Evolutionary conservation across 371 early-diverging fungal genomes (phyloP), one percentile per base, ranked within the genome.

Genomic region (Mortierella sp.): DNA sequence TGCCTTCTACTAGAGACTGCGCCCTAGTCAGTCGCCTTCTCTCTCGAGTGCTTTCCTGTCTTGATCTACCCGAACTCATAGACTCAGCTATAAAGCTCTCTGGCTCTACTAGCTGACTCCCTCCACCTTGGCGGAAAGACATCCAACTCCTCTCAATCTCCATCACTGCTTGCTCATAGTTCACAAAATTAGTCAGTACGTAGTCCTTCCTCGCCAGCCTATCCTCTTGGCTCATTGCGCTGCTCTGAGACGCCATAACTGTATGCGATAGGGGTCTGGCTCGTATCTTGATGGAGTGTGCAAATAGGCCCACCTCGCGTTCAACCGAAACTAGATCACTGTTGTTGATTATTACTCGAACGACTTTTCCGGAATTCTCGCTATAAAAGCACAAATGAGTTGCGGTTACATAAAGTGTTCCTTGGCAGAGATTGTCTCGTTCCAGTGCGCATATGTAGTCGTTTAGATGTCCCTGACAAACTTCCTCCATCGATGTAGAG

Each of bases 371-470:
- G 69, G 87, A 86, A 30, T 86, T 67, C 26, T 80, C 86, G 0
- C 85, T 76, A 52, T 87, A 84, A 64, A 90, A 90, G 59, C 81
- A 75, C 4, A 86, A 12, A 59, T 84, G 77, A 8, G 52, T 62
- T 28, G 20, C 55, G 14, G 89, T 88, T 5, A 83, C 16, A 63
- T 84, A 90, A 18, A 88, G 52, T 52, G 8, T 24, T 52, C 52
- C 52, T 52, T 9, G 20, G 16, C n/a, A 22, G 22, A 52, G 52
- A 52, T 52, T 18, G 22, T 24, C 52, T 52, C 9, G 52, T 0
- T n/a, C 52, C 20, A 52, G 22, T 18, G 52, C 52, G 22, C 52
- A 52, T 20, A 52, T 24, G n/a, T n/a, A 52, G 18, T 52, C 52
- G 52, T 18, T 52, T 10, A 52, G 10, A 22, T 52, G 52, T 22